Conservation (phyloP, 2,329 filamentous ascomycete species). For the Colletotrichum salicis region DNA sequence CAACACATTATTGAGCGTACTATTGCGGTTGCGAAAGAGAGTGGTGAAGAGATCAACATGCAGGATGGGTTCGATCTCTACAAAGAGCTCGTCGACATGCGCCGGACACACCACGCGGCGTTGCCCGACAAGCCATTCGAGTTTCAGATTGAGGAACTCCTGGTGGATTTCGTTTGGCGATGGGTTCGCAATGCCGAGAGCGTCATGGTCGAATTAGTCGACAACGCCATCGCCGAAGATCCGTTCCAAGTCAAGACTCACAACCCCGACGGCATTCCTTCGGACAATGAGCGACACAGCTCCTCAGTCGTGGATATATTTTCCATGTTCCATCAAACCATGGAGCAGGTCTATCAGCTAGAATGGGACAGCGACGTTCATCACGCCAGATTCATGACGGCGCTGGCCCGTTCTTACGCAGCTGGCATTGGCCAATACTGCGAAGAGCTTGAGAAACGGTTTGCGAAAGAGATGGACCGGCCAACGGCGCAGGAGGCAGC, state of each 20-base stretch:
- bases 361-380: conserved; percentile 95
- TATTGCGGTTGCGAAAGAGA: conserved; percentile 75
- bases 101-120: conserved; percentile 80
- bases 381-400: conserved; percentile 97
- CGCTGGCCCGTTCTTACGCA: conserved; percentile 85
- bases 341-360: conserved; percentile 86
- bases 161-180: conserved; percentile 94
- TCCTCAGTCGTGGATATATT: conserved; percentile 94
- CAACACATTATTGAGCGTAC: conserved; percentile 86
- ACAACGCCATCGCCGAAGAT: conserved; percentile 91
- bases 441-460: conserved; percentile 86
- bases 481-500: conserved; percentile 88
- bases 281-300: conserved; percentile 89
- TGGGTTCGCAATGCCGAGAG: conserved; percentile 87
- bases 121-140: conserved; percentile 80
- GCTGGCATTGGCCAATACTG: conserved; percentile 88
- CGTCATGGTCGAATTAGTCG: conserved; percentile 85
- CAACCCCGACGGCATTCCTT: conserved; percentile 69
- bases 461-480: conserved; percentile 92
- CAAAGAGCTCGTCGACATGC: conserved; percentile 85
- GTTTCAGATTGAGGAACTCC: conserved; percentile 85
- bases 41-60: conserved; percentile 80
- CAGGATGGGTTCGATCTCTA: conserved; percentile 96
- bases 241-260: conserved; percentile 80
- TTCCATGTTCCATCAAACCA: conserved; percentile 89